These are phyloP conservation scores for Solanum hybrid DNA, from an alignment of 305 asterid species.

Conservation along the genomic window DNA sequence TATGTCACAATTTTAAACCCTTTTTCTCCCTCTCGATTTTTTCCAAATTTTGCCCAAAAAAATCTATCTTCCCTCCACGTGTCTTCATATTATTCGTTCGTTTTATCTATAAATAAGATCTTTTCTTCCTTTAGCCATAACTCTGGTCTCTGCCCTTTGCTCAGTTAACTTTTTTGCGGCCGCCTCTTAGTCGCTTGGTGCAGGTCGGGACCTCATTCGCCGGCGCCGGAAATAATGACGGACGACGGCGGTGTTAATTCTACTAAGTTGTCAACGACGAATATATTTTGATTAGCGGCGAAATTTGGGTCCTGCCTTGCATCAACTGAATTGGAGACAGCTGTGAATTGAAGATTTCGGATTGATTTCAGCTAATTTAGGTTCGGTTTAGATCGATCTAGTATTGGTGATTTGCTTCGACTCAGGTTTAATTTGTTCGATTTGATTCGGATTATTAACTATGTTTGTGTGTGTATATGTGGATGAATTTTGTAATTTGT, in stretches of 20 bases:
- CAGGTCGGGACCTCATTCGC: conserved; percentile 62
- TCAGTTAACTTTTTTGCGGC: background rate
- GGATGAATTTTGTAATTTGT: background rate
- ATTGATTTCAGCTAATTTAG: background rate
- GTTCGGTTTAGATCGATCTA: background rate
- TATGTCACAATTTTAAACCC: background rate
- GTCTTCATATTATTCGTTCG: background rate
- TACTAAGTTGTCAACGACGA: background rate
- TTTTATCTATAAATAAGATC: background rate
- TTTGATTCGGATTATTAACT: background rate
- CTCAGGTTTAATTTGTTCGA: background rate
- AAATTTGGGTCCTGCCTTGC: conserved; percentile 68
- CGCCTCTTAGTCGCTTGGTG: conserved; percentile 80
- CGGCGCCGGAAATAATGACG: background rate
- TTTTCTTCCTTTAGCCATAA: background rate
- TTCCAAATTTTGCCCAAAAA: background rate
- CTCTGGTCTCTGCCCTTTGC: background rate
- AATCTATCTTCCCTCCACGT: background rate
- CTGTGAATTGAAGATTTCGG: conserved; percentile 15
- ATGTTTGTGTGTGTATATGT: background rate
- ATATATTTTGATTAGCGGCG: conserved; percentile 5
- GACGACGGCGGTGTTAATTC: background rate
- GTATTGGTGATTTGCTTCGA: background rate
- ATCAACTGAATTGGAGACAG: conserved; percentile 75
- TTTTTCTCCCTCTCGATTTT: background rate